Evolutionary conservation across 495 filamentous ascomycete genomes (phyloP).

Genomic region (Penicillium pulvis): DNA sequence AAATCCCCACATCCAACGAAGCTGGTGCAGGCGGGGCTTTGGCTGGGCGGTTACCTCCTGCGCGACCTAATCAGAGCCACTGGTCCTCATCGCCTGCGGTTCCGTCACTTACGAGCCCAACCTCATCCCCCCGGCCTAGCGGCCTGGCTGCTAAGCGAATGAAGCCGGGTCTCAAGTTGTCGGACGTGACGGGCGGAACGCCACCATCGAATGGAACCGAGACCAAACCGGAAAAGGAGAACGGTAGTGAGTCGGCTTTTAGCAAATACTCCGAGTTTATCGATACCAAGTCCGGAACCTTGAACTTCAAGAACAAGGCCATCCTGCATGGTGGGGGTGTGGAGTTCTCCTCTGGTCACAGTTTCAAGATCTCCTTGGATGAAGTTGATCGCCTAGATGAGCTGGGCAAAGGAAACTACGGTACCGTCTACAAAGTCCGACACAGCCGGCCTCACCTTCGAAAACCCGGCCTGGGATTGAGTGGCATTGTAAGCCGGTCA

Average conservation of each 20-base stretch:
- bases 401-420: constrained; percentile 97
- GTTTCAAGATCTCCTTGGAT: constrained; percentile 92
- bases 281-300: constrained; percentile 84
- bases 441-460: constrained; percentile 80
- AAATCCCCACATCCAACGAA: constrained; percentile 35
- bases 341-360: constrained; percentile 85
- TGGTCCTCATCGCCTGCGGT: constrained; percentile 55
- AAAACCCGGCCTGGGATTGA: constrained; percentile 75
- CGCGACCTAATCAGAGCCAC: constrained; percentile 45
- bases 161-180: constrained; percentile 54
- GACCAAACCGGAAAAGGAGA: constrained; percentile 21
- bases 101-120: constrained; percentile 25
- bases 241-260: constrained; percentile 63
- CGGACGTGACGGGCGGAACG: constrained; percentile 46
- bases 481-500: constrained; percentile 56
- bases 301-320: constrained; percentile 93
- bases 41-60: constrained; percentile 38
- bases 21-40: constrained; percentile 33
- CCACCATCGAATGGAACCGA: constrained; percentile 25
- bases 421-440: constrained; percentile 94
- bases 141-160: constrained; percentile 57
- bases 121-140: constrained; percentile 42
- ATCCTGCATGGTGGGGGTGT: constrained; percentile 85
- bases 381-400: constrained; percentile 95
- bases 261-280: constrained; percentile 92